phyloP scores from a whole-genome alignment of 768 basidiomycete species.

The Leccinum longicurvipes region DNA sequence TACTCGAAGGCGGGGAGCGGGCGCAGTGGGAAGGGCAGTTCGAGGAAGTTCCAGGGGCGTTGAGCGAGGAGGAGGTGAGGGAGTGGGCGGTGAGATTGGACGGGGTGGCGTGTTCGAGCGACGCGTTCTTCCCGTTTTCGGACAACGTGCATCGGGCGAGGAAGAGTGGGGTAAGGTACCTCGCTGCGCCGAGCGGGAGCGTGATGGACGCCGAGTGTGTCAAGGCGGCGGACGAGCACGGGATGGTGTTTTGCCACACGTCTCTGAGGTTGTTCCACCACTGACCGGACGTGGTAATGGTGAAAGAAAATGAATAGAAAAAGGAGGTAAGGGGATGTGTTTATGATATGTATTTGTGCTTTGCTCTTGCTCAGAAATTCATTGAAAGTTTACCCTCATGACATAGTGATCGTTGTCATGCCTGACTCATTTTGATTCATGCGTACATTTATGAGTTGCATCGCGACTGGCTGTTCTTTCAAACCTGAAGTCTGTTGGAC shows the following conservation, averaged over 20 bases:
- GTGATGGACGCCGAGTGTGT: conserved; percentile 98
- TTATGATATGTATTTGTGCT: not conserved
- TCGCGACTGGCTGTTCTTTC: no score
- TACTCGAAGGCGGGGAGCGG: no score
- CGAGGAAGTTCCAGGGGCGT: conserved; percentile 62
- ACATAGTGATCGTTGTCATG: no score
- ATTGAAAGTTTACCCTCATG: not conserved
- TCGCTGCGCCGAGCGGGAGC: conserved; percentile 89
- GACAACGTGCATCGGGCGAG: conserved; percentile 94
- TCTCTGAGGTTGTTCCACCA: conserved; percentile 88
- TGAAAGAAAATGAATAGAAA: no score
- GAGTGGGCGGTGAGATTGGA: conserved; percentile 73
- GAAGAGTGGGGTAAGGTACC: conserved; percentile 88
- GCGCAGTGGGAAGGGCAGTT: conserved; percentile 95
- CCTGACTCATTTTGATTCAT: not conserved
- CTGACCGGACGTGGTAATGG: conserved; percentile 53
- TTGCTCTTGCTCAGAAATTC: not conserved
- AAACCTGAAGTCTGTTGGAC: no score
- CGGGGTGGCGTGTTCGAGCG: conserved; percentile 89
- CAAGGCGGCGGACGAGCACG: conserved; percentile 88
- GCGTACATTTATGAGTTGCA: no score
- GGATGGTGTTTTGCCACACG: conserved; percentile 90
- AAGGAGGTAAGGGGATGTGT: not conserved
- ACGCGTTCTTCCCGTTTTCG: conserved; percentile 99
- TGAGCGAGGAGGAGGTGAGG: conserved; percentile 68